Conservation (phyloP, 345 rosid genomes). For the Syzygium aqueum region DNA sequence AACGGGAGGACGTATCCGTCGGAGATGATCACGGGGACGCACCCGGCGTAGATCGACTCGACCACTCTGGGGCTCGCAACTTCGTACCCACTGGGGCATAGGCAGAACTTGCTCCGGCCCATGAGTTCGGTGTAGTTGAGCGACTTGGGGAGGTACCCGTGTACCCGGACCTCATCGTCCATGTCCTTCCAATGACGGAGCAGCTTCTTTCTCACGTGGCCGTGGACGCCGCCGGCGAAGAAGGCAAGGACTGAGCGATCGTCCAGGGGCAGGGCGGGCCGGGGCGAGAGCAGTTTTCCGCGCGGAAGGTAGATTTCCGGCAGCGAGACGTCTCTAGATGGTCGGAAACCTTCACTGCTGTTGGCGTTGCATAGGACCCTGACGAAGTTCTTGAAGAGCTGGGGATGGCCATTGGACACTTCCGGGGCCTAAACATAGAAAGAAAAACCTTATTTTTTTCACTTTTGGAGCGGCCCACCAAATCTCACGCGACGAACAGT, state of each 20-base stretch:
- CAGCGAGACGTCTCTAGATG: slow-evolving; percentile 29
- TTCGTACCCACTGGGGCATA: slow-evolving; percentile 44
- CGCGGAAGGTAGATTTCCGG: slow-evolving; percentile 20
- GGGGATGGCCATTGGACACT: slow-evolving; percentile 18
- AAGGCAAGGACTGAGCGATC: slow-evolving; percentile 28
- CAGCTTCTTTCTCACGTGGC: slow-evolving; percentile 16
- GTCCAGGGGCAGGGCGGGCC: not conserved
- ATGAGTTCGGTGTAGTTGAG: slow-evolving; percentile 22
- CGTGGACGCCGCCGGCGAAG: slow-evolving; percentile 40
- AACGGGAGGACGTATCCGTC: slow-evolving; percentile 32
- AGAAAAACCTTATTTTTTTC: not conserved
- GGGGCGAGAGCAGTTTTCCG: not conserved
- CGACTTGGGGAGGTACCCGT: slow-evolving; percentile 21
- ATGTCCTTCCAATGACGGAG: slow-evolving; percentile 26
- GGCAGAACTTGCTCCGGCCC: slow-evolving; percentile 26
- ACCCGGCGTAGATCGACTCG: slow-evolving; percentile 25
- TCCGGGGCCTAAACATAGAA: slow-evolving; percentile 21
- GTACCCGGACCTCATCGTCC: slow-evolving; percentile 17
- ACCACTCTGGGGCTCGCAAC: slow-evolving; percentile 41
- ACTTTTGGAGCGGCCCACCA: not conserved
- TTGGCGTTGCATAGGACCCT: slow-evolving; percentile 48
- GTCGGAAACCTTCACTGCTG: slow-evolving; percentile 34
- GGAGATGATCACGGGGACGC: slow-evolving; percentile 37
- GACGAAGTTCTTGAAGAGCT: slow-evolving; percentile 23
- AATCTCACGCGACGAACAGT: not conserved